A percentile compares a stretch with the other conserved stretches of the same genome.
phyloP scores from a whole-genome alignment of 441 rosid genomes.

The Eutrema salsugineum region DNA sequence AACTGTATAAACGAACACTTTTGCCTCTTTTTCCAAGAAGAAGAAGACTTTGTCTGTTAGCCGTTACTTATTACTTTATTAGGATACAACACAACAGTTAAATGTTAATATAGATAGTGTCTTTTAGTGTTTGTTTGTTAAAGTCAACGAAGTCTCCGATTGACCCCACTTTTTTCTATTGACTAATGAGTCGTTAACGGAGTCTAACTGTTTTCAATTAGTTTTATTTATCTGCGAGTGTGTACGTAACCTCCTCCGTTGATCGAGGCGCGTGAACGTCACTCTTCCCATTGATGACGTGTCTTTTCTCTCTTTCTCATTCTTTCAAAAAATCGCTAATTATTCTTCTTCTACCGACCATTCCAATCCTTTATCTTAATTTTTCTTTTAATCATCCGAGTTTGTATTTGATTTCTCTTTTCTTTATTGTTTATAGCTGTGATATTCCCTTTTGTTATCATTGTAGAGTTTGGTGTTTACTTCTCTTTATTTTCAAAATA shows the following conservation, averaged over 20 bases:
- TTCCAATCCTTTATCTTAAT: neutral
- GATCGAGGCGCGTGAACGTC: conserved; percentile 12
- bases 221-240: neutral
- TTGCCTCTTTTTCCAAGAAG: neutral
- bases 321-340: neutral
- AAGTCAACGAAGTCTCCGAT: conserved; percentile 15
- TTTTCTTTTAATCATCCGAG: neutral
- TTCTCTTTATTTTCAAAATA: neutral
- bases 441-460: conserved; percentile 11
- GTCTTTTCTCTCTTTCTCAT: neutral
- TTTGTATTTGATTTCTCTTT: neutral
- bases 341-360: conserved; percentile 26
- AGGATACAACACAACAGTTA: conserved; percentile 12
- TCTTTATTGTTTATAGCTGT: neutral
- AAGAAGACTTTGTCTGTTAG: neutral
- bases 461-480: conserved; percentile 12
- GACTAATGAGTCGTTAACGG: conserved; percentile 20
- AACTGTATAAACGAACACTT: neutral
- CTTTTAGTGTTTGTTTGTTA: neutral
- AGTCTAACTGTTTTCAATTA: neutral
- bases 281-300: conserved; percentile 8
- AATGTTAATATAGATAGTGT: neutral
- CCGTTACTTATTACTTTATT: conserved; percentile 3
- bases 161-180: neutral
- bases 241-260: conserved; percentile 14